Evolutionary conservation across 2,329 filamentous ascomycete species (phyloP), one percentile per base, ranked within the genome.

Genomic region (Talaromyces sp.): DNA sequence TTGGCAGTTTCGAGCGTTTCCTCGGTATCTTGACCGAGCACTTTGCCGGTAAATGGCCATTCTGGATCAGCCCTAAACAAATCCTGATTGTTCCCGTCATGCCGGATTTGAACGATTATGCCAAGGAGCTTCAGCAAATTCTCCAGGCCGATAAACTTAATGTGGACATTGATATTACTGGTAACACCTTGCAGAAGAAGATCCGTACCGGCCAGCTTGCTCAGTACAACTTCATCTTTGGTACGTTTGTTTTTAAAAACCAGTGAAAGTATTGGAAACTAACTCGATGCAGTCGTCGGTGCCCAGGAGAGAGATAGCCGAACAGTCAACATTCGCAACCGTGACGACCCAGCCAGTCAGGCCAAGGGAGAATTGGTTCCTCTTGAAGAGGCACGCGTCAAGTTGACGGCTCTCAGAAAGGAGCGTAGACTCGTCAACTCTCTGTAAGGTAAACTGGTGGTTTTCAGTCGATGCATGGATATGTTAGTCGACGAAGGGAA

Each of bases 291-390:
- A 80, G 85, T 88, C 39, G 84, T 88, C 19, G 86, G 86, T 61
- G 85, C 84, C 3, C 78, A 85, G 69, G 86, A 88, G 75, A 82
- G 81, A 72, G 81, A 86, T 65, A 77, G 76, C 22, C 78, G 83
- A 62, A 80, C 82, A 4, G 84, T 88, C 64, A 88, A 88, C 71
- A 85, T 88, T 67, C 80, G 86, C 49, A 88, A 88, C 72, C 78
- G 86, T 57, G 86, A 88, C 68, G 84, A 87, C 66, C 84, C 82
- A 19, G 78, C 80, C 49, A 86, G 83, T 10, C 86, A 88, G 73
- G 82, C 84, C 66, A 80, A 84, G 77, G 85, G 85, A 30, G 81
- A 86, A 65, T 78, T 88, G 70, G 75, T 88, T 36, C 83, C 84
- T 13, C 75, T 88, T 3, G 82, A 86, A 51, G 84, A 84, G 69